phyloP scores from a whole-genome alignment of 2,329 filamentous ascomycete genomes.

The Colletotrichum chlorophyti region DNA sequence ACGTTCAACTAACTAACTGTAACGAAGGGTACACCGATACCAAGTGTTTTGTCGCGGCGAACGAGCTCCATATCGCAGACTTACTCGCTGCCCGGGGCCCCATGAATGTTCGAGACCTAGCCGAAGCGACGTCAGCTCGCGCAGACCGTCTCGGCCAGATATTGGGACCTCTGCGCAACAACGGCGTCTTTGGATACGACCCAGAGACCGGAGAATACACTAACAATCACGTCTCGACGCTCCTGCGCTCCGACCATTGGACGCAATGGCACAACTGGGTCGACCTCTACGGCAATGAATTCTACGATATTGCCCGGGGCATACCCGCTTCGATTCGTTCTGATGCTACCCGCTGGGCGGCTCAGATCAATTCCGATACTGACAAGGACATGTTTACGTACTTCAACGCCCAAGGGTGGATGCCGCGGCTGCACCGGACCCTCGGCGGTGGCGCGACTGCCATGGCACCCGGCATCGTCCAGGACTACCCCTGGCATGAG shows the following conservation, averaged over 20 bases:
- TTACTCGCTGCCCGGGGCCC: constrained; percentile 31
- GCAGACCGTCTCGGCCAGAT: constrained; percentile 40
- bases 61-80: constrained; percentile 39
- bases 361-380: constrained; percentile 48
- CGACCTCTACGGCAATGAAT: constrained; percentile 48
- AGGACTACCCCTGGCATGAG: constrained; percentile 49
- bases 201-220: constrained; percentile 33
- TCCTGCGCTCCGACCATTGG: constrained; percentile 46
- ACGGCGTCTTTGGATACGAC: constrained; percentile 43
- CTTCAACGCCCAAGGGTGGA: constrained; percentile 41
- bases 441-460: constrained; percentile 45
- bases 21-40: constrained; percentile 34
- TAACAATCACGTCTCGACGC: constrained; percentile 41
- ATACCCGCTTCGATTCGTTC: constrained; percentile 39
- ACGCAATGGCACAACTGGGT: constrained; percentile 53
- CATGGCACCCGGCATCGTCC: constrained; percentile 44
- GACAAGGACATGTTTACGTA: constrained; percentile 47
- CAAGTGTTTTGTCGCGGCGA: constrained; percentile 39
- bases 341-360: constrained; percentile 36
- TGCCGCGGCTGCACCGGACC: constrained; percentile 42
- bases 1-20: background rate
- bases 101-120: constrained; percentile 32
- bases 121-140: constrained; percentile 24
- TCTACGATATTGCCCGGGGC: constrained; percentile 49
- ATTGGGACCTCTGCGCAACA: constrained; percentile 38